Base-by-base conservation (phyloP, 139 green algal species). In the Astrephomene gubernaculifera region DNA sequence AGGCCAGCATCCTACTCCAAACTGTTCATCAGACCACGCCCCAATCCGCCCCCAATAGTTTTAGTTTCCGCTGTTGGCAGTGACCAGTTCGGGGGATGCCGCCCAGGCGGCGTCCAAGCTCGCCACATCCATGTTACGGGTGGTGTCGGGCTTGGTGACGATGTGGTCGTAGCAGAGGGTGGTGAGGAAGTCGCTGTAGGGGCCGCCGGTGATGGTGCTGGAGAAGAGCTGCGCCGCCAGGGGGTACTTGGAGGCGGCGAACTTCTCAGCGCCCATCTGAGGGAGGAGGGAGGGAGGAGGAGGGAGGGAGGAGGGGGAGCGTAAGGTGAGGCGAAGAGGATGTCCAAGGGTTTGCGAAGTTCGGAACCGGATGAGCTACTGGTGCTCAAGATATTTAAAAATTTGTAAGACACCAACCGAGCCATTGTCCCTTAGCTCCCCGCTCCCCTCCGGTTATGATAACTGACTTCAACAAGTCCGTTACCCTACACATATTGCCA, bases 151-250 rank as follows among this genome's bases (percentile, higher is more conserved):
- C 45, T 54, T 43, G 31, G 83, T 69, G 31, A 90, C 45, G 45
- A 91, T 90, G 70, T 92, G 86, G 43, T 91, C 88, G 71, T 94
- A 94, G 88, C 90, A 94, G 33, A 94, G 87, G 0, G 68, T 90
- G 45, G 90, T 94, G 21, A 94, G 87, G 87, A 94, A 94, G 79
- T 94, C 90, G n/a, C 52, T 65, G 87, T 94, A 94, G 22, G 87
- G 81, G 0, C 72, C 39, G 29, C 90, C 88, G 33, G 71, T 57
- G 33, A 84, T 78, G 44, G 87, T 91, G 63, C 41, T 24, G 1
- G 81, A 68, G 35, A 92, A 71, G 57, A 94, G 87, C 65, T 83
- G 38, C 33, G 52, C 70, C 0, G 90, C 90, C 54, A 91, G 85
- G 2, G 85, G 70, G 73, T 88, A 94, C 88, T 92, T 92, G 75